Evolutionary conservation across 1,284 basidiomycete genomes (phyloP), one percentile per base, ranked within the genome.

Genomic region (Bondarzewia mesenterica): DNA sequence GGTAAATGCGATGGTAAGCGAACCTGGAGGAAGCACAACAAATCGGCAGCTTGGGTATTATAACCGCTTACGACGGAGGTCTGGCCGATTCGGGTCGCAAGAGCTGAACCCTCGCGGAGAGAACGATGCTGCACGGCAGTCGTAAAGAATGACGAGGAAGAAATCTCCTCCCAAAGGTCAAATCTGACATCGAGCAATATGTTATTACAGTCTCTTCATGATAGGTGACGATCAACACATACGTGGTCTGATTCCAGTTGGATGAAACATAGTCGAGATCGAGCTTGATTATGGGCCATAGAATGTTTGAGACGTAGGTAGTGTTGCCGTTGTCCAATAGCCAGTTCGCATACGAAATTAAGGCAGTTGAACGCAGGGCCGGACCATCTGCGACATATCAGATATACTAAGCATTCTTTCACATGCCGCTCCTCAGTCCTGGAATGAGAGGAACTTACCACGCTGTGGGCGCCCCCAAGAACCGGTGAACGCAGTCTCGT

Each of bases 261-360:
- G 50, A 50, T 15, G 63, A 67, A 43, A 80, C 74, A 56, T 87
- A 88, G 58, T 85, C 74, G 25, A 87, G 70, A 62, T 87, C 85
- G 52, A 80, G 74, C 57, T 80, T 67, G 54, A 88, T 70, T 52
- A 80, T 68, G 2, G 85, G 82, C 85, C 85, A 88, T 47, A 88
- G 67, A 0, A 68, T 71, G 50, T 68, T 61, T 0, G 63, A 62
- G 2, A 78, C 82, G 51, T 73, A 77, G 2, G 75, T 69, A 1
- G 60, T 58, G 59, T 85, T 85, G 20, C 65, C 68, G 45, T 78
- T 69, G 15, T 63, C 65, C 38, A 82, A 56, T 20, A 86, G 68
- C 71, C 73, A 85, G 57, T 85, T 82, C 8, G 82, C 82, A 52
- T 85, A 88, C 20, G 74, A 71, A 53, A 84, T 83, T 52, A 87